Evolutionary conservation across 495 filamentous ascomycete species (phyloP), one percentile per base, ranked within the genome.

Genomic region (Talaromyces wortmannii): DNA sequence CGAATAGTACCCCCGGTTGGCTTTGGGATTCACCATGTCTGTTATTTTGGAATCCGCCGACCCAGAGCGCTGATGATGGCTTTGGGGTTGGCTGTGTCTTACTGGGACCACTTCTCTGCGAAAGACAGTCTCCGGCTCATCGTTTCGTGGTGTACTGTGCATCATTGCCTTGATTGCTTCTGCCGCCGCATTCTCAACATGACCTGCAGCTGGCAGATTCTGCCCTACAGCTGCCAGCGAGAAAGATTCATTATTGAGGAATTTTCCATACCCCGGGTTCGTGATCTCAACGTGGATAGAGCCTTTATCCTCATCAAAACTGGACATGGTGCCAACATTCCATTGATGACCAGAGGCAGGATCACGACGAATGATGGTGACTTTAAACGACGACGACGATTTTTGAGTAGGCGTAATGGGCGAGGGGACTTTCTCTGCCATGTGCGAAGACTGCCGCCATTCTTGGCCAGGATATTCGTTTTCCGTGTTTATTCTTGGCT

Each of bases 311-410:
- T 64, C 55, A 15, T 57, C 61, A 5, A 67, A 59, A 5, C 75
- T 80, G 17, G 77, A 76, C 43, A 96, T 83, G 44, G 73, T 87
- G 5, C 87, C 91, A 30, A 97, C 84, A 60, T 97, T 96, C 89
- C 90, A 96, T 66, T 98, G 94, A 42, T 76, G 79, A 10, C 85
- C 84, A 29, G 86, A 85, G 1, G 81, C 74, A 3, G 90, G 87
- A 69, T 97, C 90, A 33, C 94, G 87, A 12, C 94, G 87, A 52
- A 98, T 96, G 11, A 98, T 71, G 0, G 88, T 95, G 31, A 97
- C 79, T n/a, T 84, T 83, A 77, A 84, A 71, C 6, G 69, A 66
- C 11, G 69, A 18, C 62, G 40, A 45, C 11, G 52, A 60, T 23
- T 31, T 52, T 23, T 17, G 50, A 30, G 29, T 23, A 8, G 11